Base-by-base conservation (phyloP, 2,329 filamentous ascomycete species). In the Claviceps purpurea region DNA sequence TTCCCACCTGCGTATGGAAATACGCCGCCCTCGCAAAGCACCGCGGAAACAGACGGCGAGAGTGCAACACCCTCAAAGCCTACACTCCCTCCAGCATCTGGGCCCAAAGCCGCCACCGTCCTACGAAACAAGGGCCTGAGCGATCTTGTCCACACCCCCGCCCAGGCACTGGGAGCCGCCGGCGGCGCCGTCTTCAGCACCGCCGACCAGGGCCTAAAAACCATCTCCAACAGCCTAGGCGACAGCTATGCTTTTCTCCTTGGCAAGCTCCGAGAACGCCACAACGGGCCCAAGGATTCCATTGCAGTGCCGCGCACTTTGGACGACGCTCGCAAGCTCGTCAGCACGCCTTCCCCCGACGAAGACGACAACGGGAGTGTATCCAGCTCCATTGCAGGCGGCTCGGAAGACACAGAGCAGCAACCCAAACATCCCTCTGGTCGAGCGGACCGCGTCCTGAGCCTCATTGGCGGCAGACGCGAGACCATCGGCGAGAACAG, bases 191-290 rank as follows among this genome's bases (percentile, higher is more conserved):
- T 95, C 26, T 79, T 95, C 54, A 89, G 79, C 59, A 90, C 89
- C 0, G 93, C 93, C 11, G 93, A 98, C 62, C 89, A 95, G 64
- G 80, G 90, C 1, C 75, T 97, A 57, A 95, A 96, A 63, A 94
- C 84, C 39, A 95, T 98, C 58, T 87, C 91, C 56, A 90, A 79
- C 62, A 94, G 89, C 47, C 73, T 97, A 4, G 90, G 91, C 54
- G 89, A 88, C 61, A 96, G 89, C 64, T 94, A 96, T 70, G 93
- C 89, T 55, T 95, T 97, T 64, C 72, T 98, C 24, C 81, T 98
- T 51, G 91, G 91, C 16, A 87, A 89, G 58, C 74, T 96, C 20
- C 88, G 86, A 56, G 89, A 95, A 65, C 75, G 82, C 59, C 70
- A 80, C 63, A 65, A 75, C 13, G 59, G 63, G 13, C 62, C 66